Base-by-base conservation (phyloP, 1,139 yeast genomes). In the Yamadazyma blattariae region DNA sequence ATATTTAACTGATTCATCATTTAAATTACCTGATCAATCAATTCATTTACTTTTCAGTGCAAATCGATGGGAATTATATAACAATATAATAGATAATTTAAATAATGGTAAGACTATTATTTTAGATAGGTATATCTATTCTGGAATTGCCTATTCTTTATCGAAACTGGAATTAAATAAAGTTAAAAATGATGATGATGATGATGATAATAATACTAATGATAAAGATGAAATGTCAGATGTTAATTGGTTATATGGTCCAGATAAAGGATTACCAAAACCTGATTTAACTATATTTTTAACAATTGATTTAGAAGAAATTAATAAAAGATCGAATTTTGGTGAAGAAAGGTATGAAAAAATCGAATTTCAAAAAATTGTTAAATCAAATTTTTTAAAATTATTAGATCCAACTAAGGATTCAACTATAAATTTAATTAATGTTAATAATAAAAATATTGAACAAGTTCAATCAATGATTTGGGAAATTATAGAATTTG, bases 261-360 rank as follows among this genome's bases (percentile, higher is more conserved):
- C 96, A 0, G 98, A 94, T 51, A 61, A 63, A 22, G 98, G 98
- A 0, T 70, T 94, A 15, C 92, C 96, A 1, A 76, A 68, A 45
- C 98, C 99, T 0, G 99, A 94, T 56, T 42, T 84, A 35, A 84
- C 92, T 0, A 41, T 94, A 2, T 94, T 92, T 47, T 64, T 94
- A 40, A 82, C 88, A 18, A 74, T 88, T 33, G 69, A 68, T 19
- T 51, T 67, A 27, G 70, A 65, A 2, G 82, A 78, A 24, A 61
- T 71, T 30, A 52, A 64, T 13, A 50, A 57, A 11, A 69, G 98
- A 37, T 79, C 78, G 14, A 95, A 95, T 1, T 94, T 85, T 69
- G 99, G 99, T 15, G 82, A 79, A 18, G 99, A 94, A 59, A 65
- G 97, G 38, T 94, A 94, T 59, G 99, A 94, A 54, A 73, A 71